Percentiles rank a stretch among this genome's conserved stretches.
phyloP scores from a whole-genome alignment of 2,329 filamentous ascomycete genomes.

The Alternaria sp. region DNA sequence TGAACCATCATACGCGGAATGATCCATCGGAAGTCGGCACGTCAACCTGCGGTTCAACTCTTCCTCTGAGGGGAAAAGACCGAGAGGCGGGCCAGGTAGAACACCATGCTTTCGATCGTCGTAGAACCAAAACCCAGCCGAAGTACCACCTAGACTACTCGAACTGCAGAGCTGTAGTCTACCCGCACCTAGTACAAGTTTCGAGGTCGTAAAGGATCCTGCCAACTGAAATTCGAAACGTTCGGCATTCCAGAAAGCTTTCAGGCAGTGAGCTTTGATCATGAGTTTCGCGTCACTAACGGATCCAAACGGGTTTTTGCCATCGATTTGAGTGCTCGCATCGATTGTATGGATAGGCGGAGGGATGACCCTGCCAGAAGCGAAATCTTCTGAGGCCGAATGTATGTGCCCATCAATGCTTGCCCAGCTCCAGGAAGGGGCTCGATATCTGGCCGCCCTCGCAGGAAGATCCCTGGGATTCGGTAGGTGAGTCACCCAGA shows the following conservation, averaged over 20 bases:
- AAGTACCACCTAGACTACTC: not conserved
- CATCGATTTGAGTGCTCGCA: not conserved
- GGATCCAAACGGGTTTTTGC: not conserved
- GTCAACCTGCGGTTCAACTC: not conserved
- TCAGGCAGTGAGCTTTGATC: not conserved
- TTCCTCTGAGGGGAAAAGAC: not conserved
- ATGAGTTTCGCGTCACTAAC: not conserved
- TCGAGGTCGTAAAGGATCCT: not conserved
- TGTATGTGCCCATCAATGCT: not conserved
- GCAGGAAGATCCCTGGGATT: not conserved
- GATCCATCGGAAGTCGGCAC: not conserved
- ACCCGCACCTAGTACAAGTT: no score
- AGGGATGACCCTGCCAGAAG: accelerated
- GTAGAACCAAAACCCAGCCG: not conserved
- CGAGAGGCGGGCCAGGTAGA: not conserved
- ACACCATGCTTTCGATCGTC: not conserved
- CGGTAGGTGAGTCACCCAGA: no score
- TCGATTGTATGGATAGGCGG: not conserved
- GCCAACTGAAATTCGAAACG: accelerated
- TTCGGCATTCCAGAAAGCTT: not conserved
- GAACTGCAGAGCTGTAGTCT: accelerated
- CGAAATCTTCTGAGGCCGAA: no score
- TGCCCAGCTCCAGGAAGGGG: not conserved
- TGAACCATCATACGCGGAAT: no score
- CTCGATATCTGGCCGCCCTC: not conserved